phyloP scores from a whole-genome alignment of 305 asterid genomes.

The Solanum hybrid region DNA sequence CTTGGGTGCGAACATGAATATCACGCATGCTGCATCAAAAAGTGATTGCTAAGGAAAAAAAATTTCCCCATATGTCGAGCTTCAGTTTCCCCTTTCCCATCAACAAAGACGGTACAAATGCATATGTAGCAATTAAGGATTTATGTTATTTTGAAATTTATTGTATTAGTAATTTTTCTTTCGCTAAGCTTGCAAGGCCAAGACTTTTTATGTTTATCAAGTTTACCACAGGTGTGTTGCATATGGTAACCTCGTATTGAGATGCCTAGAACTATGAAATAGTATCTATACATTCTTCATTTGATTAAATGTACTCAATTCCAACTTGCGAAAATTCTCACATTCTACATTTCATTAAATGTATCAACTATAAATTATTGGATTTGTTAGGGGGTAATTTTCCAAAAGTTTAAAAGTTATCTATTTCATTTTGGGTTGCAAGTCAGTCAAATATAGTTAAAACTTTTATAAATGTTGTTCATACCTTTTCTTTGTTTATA shows the following conservation, averaged over 20 bases:
- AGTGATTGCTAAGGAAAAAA: background rate
- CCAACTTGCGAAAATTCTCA: no score
- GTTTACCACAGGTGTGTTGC: background rate
- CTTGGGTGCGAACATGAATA: slow-evolving; percentile 1
- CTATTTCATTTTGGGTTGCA: no score
- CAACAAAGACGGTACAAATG: background rate
- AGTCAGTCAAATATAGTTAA: no score
- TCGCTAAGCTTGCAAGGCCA: background rate
- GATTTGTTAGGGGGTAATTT: background rate
- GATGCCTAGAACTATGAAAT: background rate
- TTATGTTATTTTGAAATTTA: background rate
- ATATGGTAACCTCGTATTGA: background rate
- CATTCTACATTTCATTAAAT: background rate
- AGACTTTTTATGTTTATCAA: no score
- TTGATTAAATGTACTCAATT: no score
- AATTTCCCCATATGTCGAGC: background rate
- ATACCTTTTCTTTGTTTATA: background rate
- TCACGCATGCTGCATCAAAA: background rate
- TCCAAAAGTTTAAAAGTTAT: no score
- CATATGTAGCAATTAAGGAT: background rate
- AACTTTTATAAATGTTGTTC: background rate
- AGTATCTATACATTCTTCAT: background rate
- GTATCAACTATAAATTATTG: no score
- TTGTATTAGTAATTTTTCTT: background rate
- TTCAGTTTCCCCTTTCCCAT: background rate